phyloP scores from a whole-genome alignment of 1,284 basidiomycete species.

The Ceratobasidium sp. region DNA sequence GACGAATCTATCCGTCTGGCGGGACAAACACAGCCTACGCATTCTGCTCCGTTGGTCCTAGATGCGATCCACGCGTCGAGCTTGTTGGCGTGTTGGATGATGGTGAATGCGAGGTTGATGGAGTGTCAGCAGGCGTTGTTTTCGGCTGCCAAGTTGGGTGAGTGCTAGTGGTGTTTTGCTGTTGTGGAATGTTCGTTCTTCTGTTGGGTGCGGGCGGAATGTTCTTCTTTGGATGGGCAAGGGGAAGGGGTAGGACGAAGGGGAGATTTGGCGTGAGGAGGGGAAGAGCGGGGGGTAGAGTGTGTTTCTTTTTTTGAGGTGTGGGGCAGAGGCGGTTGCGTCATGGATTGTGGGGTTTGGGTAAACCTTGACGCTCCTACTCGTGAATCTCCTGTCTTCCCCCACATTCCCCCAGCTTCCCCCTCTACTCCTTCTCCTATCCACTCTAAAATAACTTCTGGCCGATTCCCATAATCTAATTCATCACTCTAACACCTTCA shows the following conservation, averaged over 20 bases:
- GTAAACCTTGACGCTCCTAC: neutral
- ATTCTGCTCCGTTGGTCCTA: constrained; percentile 14
- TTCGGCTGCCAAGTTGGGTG: constrained; percentile 35
- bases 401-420: too few species aligned
- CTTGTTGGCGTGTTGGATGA: constrained; percentile 14
- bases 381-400: neutral
- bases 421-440: too few species aligned
- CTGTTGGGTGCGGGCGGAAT: neutral
- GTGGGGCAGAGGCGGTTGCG: neutral
- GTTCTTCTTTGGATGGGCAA: too few species aligned
- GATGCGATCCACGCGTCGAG: constrained; percentile 38
- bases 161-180: neutral
- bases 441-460: too few species aligned
- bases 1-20: constrained; percentile 26
- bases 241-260: too few species aligned
- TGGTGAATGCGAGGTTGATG: constrained; percentile 20
- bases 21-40: neutral
- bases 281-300: too few species aligned
- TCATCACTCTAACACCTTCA: neutral
- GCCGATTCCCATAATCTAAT: too few species aligned
- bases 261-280: too few species aligned
- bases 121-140: constrained; percentile 40
- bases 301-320: too few species aligned
- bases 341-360: neutral
- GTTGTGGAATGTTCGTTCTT: too few species aligned